phyloP scores from a whole-genome alignment of 352 stramenopile species.

The Phytophthora melonis region DNA sequence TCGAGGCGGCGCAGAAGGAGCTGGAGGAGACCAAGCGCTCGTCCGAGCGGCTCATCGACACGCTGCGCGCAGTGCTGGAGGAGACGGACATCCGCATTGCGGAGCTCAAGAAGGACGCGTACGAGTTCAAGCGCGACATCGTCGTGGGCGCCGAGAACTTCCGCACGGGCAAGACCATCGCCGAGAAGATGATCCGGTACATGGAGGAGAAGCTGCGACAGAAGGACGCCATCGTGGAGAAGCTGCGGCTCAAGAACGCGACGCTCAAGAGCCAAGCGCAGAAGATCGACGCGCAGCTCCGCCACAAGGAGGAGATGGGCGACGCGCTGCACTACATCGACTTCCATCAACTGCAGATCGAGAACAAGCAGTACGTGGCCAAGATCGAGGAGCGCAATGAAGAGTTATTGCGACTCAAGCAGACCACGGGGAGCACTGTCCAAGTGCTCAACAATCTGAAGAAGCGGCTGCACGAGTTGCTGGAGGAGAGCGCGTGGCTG shows the following conservation, averaged over 20 bases:
- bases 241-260: conserved; percentile 94
- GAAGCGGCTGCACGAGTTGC: conserved; percentile 87
- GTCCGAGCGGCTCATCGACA: conserved; percentile 95
- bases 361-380: conserved; percentile 97
- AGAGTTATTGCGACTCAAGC: conserved; percentile 93
- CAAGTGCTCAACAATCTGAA: conserved; percentile 93
- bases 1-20: conserved; percentile 90
- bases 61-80: conserved; percentile 91
- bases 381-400: conserved; percentile 96
- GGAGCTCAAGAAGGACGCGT: conserved; percentile 96
- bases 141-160: conserved; percentile 95
- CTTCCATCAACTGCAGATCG: conserved; percentile 96
- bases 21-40: conserved; percentile 91
- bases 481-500: conserved; percentile 85
- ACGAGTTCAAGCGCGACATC: conserved; percentile 97
- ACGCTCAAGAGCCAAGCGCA: conserved; percentile 93
- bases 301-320: conserved; percentile 96
- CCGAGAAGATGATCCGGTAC: conserved; percentile 95
- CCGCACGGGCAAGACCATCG: conserved; percentile 93
- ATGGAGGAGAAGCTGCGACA: conserved; percentile 95
- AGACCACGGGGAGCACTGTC: conserved; percentile 91
- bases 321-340: conserved; percentile 97
- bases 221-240: conserved; percentile 94
- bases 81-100: conserved; percentile 95
- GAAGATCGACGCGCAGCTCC: conserved; percentile 93